These are phyloP conservation scores for Aspergillus melleus DNA, from an alignment of 2,329 filamentous ascomycete genomes.

Conservation along the genomic window DNA sequence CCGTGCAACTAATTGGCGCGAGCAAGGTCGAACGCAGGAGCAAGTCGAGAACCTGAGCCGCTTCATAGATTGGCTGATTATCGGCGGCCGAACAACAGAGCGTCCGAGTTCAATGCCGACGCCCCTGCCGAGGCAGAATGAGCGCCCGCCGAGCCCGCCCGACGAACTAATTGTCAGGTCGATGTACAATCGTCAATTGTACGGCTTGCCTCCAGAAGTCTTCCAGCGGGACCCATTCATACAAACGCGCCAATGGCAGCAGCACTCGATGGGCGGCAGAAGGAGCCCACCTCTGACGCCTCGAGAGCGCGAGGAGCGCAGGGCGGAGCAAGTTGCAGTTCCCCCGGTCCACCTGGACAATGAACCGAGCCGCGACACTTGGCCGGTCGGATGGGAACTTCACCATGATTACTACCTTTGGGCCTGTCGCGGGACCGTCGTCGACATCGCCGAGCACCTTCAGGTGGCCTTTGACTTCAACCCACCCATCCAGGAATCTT, in stretches of 20 bases:
- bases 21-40: background rate
- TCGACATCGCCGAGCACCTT: conserved; percentile 12
- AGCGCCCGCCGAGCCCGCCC: background rate
- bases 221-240: background rate
- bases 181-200: background rate
- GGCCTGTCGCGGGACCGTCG: conserved; percentile 15
- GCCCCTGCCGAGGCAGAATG: background rate
- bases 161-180: background rate
- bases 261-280: background rate
- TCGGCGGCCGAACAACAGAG: background rate
- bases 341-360: background rate
- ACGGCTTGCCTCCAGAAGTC: background rate
- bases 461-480: conserved; percentile 15
- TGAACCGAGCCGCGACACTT: conserved; percentile 6
- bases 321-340: background rate
- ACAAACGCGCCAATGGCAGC: background rate
- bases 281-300: background rate
- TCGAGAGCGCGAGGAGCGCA: background rate
- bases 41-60: background rate
- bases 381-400: conserved; percentile 7
- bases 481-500: conserved; percentile 10
- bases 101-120: background rate
- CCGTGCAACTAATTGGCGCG: background rate
- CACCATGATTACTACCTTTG: conserved; percentile 18
- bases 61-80: background rate